Evolutionary conservation across 352 stramenopile genomes (phyloP), one percentile per base, ranked within the genome.

Genomic region (Pythium sp.): DNA sequence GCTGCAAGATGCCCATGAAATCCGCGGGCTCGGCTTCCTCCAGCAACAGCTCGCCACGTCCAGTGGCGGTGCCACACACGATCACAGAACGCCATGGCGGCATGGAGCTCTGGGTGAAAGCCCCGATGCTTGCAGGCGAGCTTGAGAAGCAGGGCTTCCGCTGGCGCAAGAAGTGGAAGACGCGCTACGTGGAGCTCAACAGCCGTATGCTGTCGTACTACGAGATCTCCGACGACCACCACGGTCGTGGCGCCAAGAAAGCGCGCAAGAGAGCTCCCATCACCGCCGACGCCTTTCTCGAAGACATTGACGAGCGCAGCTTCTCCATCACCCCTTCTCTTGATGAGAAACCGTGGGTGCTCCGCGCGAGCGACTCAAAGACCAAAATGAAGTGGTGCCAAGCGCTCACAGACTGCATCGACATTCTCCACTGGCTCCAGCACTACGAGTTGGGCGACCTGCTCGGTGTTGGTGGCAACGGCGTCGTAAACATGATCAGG

Each of bases 161-260:
- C 14, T 93, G 83, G 86, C 80, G 80, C 58, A 90, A 86, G 65
- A 89, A 89, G 74, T 94, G 84, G 84, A 90, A 91, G 63, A 43
- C 74, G 26, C 86, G 86, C 55, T 90, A 87, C 66, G 73, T 93
- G 24, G 82, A 92, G 68, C 74, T 93, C 67, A 86, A 92, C 72
- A 86, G 86, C 54, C 84, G 82, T 20, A 64, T 86, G 41, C 74
- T 93, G 28, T 84, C 81, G 46, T 93, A 91, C 73, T 91, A 83
- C 53, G 81, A 89, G 20, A 22, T 84, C 51, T 58, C 76, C n/a
- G 43, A 34, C 1, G 34, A 56, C 24, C 43, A 67, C 15, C 71
- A 70, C 58, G 64, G 53, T 69, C 70, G 34, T 60, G 61, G 47
- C 59, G 36, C 8, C 68, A 69, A 58, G 20, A 81, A 82, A 64